These are phyloP conservation scores for Clohesyomyces aquaticus DNA, from an alignment of 495 filamentous ascomycete genomes.

Conservation along the genomic window DNA sequence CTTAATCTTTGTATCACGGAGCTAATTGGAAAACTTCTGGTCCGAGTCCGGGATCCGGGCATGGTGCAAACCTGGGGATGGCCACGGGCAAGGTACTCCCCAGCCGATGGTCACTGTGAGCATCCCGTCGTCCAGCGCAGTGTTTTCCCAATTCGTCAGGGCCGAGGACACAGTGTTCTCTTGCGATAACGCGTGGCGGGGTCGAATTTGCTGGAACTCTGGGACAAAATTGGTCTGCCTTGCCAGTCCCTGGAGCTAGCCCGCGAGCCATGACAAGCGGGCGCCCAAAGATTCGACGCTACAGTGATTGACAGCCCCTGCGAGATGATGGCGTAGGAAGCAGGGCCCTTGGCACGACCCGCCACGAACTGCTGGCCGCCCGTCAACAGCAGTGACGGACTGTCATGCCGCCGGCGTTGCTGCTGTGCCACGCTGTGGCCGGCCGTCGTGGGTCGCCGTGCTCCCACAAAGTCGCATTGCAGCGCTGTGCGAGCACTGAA, in stretches of 20 bases:
- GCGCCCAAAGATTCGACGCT: slow-evolving; percentile 31
- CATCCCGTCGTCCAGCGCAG: slow-evolving; percentile 14
- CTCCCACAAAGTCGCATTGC: slow-evolving; percentile 25
- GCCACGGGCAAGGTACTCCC: slow-evolving; percentile 9
- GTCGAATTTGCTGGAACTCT: too few species aligned
- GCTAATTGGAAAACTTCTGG: slow-evolving; percentile 12
- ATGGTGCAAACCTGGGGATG: slow-evolving; percentile 8
- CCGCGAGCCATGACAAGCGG: slow-evolving; percentile 7
- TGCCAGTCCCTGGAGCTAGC: slow-evolving; percentile 9
- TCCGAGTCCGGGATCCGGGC: slow-evolving; percentile 12
- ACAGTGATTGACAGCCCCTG: slow-evolving; percentile 33
- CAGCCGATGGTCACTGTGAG: slow-evolving; percentile 3
- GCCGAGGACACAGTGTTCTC: slow-evolving; percentile 4
- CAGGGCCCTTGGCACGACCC: slow-evolving; percentile 6
- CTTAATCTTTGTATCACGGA: slow-evolving; percentile 17
- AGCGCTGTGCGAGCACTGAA: slow-evolving; percentile 13
- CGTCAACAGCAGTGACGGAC: slow-evolving; percentile 11
- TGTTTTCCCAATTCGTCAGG: slow-evolving; percentile 6
- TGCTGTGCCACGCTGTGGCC: slow-evolving; percentile 21
- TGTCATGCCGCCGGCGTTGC: slow-evolving; percentile 21
- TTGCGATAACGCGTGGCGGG: neutral
- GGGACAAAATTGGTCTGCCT: too few species aligned
- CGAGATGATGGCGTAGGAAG: slow-evolving; percentile 25
- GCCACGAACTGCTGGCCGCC: slow-evolving; percentile 19
- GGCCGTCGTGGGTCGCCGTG: neutral